Base-by-base conservation (phyloP, 805 yeast genomes). In the Scheffersomyces spartinae region DNA sequence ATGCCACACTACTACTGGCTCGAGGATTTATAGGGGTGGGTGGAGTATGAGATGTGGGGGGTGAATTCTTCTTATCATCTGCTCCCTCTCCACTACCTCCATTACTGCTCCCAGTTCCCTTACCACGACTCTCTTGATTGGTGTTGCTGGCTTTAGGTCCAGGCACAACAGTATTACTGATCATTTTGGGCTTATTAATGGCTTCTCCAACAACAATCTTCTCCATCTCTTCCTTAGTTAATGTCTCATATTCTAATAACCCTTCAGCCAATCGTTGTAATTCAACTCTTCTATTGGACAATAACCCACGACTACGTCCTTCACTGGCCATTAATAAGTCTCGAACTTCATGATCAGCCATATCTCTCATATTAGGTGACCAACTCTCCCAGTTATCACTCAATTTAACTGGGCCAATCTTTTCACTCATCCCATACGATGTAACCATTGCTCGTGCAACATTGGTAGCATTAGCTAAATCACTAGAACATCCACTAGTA, bases 361-460 rank as follows among this genome's bases (percentile, higher is more conserved):
- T 63, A 46, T 84, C 91, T 36, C 93, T 67, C 25, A 93, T 68
- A 38, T 74, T 72, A 9, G 88, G 80, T 2, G 95, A 84, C 98
- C 98, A 91, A 21, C 80, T 71, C 38, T 76, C 85, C 96, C 96
- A 88, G 44, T 82, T 75, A 43, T 85, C 95, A 24, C 88, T 70
- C 25, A 91, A 64, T 45, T 74, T 74, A 15, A 91, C 83, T 5
- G 98, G 98, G 2, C 99, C 98, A 30, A 91, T 81, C 29, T 67
- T 71, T 26, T 82, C 86, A 36, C 91, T 76, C 98, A 91, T 91
- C 46, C 99, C 99, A 48, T 82, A 91, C 25, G 84, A 75, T 0
- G 94, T 84, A 20, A 91, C 95, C 97, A 91, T 91, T 5, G 94
- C 93, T 43, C 95, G 68, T 2, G 98, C 98, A 30, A 84, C 85